Evolutionary conservation across 208 protist species (phyloP).

Genomic region (Crithidia sp.): DNA sequence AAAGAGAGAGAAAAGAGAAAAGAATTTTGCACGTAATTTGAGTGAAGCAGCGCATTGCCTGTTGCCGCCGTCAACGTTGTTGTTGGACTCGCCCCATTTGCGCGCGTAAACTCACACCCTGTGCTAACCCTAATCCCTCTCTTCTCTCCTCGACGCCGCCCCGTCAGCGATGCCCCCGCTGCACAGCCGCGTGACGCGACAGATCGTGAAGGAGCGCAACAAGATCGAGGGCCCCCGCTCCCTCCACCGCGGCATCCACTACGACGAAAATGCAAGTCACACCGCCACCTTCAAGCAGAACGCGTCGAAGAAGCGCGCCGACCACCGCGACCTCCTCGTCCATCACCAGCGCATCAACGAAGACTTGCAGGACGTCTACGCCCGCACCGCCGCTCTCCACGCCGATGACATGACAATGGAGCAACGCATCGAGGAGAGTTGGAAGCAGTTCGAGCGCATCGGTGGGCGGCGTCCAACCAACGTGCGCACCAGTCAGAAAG

Average conservation of each 20-base stretch:
- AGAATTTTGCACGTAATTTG: no score
- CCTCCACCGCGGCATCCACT: constrained; percentile 88
- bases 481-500: constrained; percentile 22
- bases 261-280: constrained; percentile 53
- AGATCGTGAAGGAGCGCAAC: constrained; percentile 66
- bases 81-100: no score
- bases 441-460: constrained; percentile 84
- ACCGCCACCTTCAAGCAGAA: constrained; percentile 56
- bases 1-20: constrained; percentile 1
- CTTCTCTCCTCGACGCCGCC: not conserved
- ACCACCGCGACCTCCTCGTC: constrained; percentile 83
- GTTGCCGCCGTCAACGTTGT: no score
- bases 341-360: constrained; percentile 90
- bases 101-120: not conserved
- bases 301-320: constrained; percentile 36
- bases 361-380: constrained; percentile 81
- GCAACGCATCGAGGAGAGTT: constrained; percentile 86
- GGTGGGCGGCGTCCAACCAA: constrained; percentile 68
- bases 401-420: constrained; percentile 81
- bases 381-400: constrained; percentile 78
- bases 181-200: constrained; percentile 69
- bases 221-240: constrained; percentile 68
- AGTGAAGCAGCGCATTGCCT: no score
- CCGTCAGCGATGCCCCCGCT: constrained; percentile 68
- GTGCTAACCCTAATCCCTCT: not conserved